These are phyloP conservation scores for Trametes versicolor DNA, from an alignment of 1,284 basidiomycete species.

Conservation along the genomic window DNA sequence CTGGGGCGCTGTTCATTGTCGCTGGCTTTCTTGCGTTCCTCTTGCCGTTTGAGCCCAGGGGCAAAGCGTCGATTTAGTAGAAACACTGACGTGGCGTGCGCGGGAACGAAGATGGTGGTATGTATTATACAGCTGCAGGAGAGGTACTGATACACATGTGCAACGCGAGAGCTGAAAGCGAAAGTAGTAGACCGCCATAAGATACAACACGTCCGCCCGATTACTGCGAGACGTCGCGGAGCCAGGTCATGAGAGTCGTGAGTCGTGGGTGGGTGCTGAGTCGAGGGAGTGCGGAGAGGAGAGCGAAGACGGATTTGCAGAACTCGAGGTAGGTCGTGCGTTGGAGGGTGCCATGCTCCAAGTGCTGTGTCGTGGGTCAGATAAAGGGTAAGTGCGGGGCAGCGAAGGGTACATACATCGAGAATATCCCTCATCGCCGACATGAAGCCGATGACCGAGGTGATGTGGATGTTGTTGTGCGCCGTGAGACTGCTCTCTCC, in stretches of 20 bases:
- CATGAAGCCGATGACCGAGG: constrained; percentile 36
- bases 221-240: constrained; percentile 21
- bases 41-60: constrained; percentile 77
- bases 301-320: constrained; percentile 22
- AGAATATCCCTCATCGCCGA: constrained; percentile 38
- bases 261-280: constrained; percentile 26
- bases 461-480: constrained; percentile 36
- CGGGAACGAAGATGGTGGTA: background rate
- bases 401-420: constrained; percentile 29
- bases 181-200: background rate
- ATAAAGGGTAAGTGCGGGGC: background rate
- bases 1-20: constrained; percentile 70
- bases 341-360: constrained; percentile 4
- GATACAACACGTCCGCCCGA: background rate
- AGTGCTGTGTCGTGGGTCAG: constrained; percentile 3
- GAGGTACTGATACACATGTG: constrained; percentile 11
- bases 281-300: constrained; percentile 22
- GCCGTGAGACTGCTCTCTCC: constrained; percentile 21
- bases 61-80: constrained; percentile 64
- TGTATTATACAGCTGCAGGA: constrained; percentile 2
- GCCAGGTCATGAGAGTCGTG: constrained; percentile 19
- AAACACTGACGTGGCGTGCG: background rate
- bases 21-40: constrained; percentile 68
- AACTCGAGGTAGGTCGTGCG: constrained; percentile 21
- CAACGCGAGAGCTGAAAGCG: background rate